phyloP scores from a whole-genome alignment of 768 basidiomycete genomes.

The Termitomyces sp. region DNA sequence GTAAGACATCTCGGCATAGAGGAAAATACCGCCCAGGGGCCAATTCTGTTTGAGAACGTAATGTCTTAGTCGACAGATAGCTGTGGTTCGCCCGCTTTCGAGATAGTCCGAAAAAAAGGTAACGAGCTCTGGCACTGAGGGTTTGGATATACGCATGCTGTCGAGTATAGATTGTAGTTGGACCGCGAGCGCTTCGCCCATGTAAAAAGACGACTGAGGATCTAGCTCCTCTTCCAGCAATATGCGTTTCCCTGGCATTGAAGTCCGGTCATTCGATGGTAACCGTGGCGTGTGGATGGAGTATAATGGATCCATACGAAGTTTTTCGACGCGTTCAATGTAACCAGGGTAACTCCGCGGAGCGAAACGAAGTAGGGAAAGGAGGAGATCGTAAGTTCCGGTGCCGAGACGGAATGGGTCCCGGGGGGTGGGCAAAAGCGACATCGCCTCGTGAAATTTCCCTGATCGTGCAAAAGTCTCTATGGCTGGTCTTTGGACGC shows the following conservation, averaged over 20 bases:
- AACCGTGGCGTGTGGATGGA: background rate
- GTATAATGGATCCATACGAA: constrained; percentile 11
- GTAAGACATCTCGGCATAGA: constrained; percentile 40
- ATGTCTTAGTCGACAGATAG: constrained; percentile 27
- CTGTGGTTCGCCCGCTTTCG: constrained; percentile 25
- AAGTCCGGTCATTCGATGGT: background rate
- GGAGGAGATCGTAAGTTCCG: constrained; percentile 31
- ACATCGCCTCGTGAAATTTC: constrained; percentile 35
- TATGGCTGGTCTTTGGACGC: constrained; percentile 34
- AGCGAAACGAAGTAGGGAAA: constrained; percentile 17
- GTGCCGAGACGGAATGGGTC: constrained; percentile 25
- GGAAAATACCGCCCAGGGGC: constrained; percentile 19
- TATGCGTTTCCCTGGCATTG: background rate
- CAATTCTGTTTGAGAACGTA: constrained; percentile 19
- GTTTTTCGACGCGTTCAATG: constrained; percentile 13
- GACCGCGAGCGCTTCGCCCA: constrained; percentile 4
- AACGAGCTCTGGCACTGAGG: constrained; percentile 23
- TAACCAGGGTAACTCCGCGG: constrained; percentile 2
- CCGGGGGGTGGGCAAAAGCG: constrained; percentile 33
- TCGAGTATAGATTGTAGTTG: constrained; percentile 1
- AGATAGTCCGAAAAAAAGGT: constrained; percentile 31
- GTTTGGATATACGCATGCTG: background rate
- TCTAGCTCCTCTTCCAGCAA: background rate
- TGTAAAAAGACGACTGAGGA: constrained; percentile 1
- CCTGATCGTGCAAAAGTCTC: constrained; percentile 32